These are phyloP conservation scores for Cadophora sp. DNA, from an alignment of 2,329 filamentous ascomycete genomes.

Conservation along the genomic window DNA sequence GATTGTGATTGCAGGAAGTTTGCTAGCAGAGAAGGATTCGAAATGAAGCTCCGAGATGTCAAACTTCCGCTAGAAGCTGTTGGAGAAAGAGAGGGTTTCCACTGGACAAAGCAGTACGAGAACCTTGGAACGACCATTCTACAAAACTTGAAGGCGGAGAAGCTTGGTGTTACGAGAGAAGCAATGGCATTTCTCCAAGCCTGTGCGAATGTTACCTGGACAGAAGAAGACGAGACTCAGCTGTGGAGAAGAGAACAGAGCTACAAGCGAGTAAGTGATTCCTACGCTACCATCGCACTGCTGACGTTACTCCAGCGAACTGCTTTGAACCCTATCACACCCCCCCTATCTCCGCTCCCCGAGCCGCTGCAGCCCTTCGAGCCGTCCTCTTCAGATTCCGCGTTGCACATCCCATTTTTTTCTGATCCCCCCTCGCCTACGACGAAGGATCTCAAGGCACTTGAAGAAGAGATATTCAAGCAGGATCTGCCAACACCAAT, in stretches of 20 bases:
- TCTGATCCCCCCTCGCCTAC: constrained; percentile 37
- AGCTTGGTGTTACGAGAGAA: constrained; percentile 37
- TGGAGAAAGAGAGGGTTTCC: constrained; percentile 38
- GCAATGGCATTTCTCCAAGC: constrained; percentile 36
- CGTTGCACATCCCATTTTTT: constrained; percentile 36
- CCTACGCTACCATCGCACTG: neutral
- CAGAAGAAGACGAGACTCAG: constrained; percentile 33
- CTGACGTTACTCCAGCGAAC: constrained; percentile 30
- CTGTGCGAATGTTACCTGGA: constrained; percentile 32
- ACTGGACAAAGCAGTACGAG: constrained; percentile 32
- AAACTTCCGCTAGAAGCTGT: constrained; percentile 42
- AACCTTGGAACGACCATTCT: constrained; percentile 30
- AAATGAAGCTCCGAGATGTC: constrained; percentile 38
- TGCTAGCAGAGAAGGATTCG: constrained; percentile 37
- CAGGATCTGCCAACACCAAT: constrained; percentile 39
- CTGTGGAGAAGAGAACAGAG: constrained; percentile 31
- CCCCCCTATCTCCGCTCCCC: constrained; percentile 40
- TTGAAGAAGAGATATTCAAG: constrained; percentile 41
- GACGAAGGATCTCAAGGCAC: constrained; percentile 34
- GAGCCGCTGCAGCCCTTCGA: constrained; percentile 31
- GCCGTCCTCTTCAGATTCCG: constrained; percentile 35
- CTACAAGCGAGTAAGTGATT: constrained; percentile 37
- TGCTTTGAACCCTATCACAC: constrained; percentile 39
- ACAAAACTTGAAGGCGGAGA: constrained; percentile 39
- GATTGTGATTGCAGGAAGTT: constrained; percentile 40